Evolutionary conservation across 108 stramenopile species (phyloP).

Genomic region (Asterionellopsis glacialis): DNA sequence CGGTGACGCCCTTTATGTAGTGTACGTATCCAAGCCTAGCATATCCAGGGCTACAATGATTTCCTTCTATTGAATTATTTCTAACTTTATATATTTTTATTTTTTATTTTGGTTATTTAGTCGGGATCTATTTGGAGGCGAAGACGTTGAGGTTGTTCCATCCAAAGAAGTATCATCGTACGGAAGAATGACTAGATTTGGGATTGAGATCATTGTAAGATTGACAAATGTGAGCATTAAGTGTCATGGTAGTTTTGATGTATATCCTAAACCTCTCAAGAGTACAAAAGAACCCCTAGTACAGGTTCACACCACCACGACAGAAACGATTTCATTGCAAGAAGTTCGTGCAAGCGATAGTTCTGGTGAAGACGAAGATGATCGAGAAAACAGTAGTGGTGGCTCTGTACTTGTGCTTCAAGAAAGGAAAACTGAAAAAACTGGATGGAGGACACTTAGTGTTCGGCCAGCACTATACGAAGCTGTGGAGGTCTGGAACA

Average conservation of each 20-base stretch:
- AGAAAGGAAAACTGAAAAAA: conserved; percentile 62
- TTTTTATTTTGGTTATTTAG: conserved; percentile 14
- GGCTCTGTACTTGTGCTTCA: conserved; percentile 35
- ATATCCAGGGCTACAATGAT: too few species aligned
- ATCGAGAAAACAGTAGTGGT: neutral
- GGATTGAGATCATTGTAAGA: conserved; percentile 78
- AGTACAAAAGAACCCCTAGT: conserved; percentile 72
- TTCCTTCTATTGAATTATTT: too few species aligned
- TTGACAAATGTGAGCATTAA: conserved; percentile 67
- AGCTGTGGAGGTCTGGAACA: conserved; percentile 48
- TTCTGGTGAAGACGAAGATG: conserved; percentile 5
- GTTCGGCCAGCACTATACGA: conserved; percentile 85
- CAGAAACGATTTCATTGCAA: conserved; percentile 75
- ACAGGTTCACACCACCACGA: conserved; percentile 83
- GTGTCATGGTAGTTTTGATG: conserved; percentile 83
- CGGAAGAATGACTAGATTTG: conserved; percentile 28
- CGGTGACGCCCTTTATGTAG: conserved; percentile 84
- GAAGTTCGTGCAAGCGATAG: conserved; percentile 42
- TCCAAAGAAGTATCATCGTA: conserved; percentile 30
- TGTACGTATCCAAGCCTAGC: conserved; percentile 23
- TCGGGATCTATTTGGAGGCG: conserved; percentile 78
- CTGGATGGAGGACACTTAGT: conserved; percentile 75
- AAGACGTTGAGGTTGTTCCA: conserved; percentile 82
- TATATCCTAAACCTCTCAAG: conserved; percentile 67
- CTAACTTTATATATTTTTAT: conserved; percentile 2